Base-by-base conservation (phyloP, 2,329 filamentous ascomycete genomes). In the Reticulascus tulasneorum region DNA sequence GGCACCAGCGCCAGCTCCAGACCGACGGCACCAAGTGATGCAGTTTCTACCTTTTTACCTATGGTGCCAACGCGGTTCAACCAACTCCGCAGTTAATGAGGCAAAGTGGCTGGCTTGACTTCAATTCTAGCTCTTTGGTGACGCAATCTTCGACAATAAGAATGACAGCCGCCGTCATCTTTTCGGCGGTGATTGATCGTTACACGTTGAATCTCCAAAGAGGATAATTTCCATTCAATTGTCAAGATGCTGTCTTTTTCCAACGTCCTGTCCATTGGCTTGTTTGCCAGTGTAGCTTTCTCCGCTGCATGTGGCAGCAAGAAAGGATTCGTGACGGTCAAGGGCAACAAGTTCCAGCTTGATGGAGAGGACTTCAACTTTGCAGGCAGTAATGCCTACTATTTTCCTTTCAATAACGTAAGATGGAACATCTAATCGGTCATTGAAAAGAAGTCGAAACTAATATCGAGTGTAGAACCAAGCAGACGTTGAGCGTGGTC, bases 351-450 rank as follows among this genome's bases (percentile, higher is more conserved):
- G 38, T 77, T 78, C 53, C 58, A 68, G 50, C 62, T 78, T 5
- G 64, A 76, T 29, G 74, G 73, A 37, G 60, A 73, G 40, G 64
- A 71, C 42, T 77, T 76, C 47, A 67, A 73, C 53, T 77, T 76
- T 47, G 73, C 74, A 2, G 73, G 74, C 2, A 71, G 64, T 44
- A 78, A 77, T 50, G 74, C 72, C 9, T 76, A 77, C 43, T 76
- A 73, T 44, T 69, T 76, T 13, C 71, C 73, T 0, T 76, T 76
- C 51, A 67, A 62, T 34, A 64, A 70, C n/a, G 71, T 74, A 37
- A 5, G 63, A n/a, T n/a, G n/a, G 50, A 6, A 11, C 5, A 10
- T 10, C 3, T n/a, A 7, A 26, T 25, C n/a, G 29, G 5, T 19
- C 13, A 7, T 7, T 4, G 4, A 6, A 7, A n/a, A 22, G 15